Evolutionary conservation across 257 asterid species (phyloP), one percentile per base, ranked within the genome.

Genomic region (Penstemon davidsonii): DNA sequence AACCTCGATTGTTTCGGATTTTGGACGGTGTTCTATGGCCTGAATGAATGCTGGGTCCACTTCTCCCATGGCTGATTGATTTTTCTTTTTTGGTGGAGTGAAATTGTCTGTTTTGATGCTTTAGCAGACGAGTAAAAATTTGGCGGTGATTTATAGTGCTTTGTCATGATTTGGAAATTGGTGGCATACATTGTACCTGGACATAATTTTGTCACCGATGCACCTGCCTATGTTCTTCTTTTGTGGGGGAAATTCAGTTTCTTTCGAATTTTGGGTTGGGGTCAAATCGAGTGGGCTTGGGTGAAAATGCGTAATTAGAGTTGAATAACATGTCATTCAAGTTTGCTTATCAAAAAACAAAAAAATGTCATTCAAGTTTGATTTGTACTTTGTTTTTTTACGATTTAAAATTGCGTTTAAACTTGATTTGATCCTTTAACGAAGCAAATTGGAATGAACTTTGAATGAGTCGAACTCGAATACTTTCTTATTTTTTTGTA

Each of bases 1-100:
- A 58, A 81, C 74, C 7, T 66, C 78, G 61, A 61, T 13, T 44
- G 71, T 11, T n/a, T 79, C 62, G 67, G 85, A 82, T 61, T 80
- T 62, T 3, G 88, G 86, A 25, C 84, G 18, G 86, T 85, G 81
- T 54, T 85, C 88, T 10, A 40, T 55, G 66, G 71, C 86, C 47
- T 80, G 88, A 76, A 85, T 74, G 88, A 78, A 85, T 0, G 81
- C 86, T 8, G 75, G 79, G 71, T 82, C 83, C 2, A 78, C 84
- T 70, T 79, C 82, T 79, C 85, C 93, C 96, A 87, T 87, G 79
- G 76, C 72, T 36, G 58, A 7, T 12, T 4, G 15, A 8, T 15
- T 51, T 8, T 4, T 7, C 3, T 3, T 56, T n/a, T 37, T 55
- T 15, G 41, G 7, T 42, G 6, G 46, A 1, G 15, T 5, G 2